These are phyloP conservation scores for Polygonum maritimum DNA, from an alignment of 148 eudicot genomes.

Conservation along the genomic window DNA sequence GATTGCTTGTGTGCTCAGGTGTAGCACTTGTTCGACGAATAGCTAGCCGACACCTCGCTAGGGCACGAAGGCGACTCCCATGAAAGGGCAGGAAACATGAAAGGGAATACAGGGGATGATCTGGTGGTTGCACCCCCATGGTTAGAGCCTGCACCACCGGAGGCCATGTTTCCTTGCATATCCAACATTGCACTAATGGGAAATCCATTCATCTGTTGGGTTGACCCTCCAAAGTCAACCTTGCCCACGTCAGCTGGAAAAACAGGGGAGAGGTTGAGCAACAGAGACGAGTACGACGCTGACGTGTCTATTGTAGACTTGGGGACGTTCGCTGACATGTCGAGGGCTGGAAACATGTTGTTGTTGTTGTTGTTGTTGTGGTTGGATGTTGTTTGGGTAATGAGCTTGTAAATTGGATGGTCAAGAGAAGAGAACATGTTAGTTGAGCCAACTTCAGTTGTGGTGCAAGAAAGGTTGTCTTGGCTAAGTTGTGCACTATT, in stretches of 20 bases:
- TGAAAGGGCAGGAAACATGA: slow-evolving; percentile 37
- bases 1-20: slow-evolving; percentile 1
- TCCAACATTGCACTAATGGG: slow-evolving; percentile 31
- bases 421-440: slow-evolving; percentile 32
- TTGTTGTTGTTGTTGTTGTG: slow-evolving; percentile 15
- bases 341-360: slow-evolving; percentile 32
- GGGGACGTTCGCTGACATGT: slow-evolving; percentile 10
- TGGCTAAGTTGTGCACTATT: slow-evolving; percentile 24
- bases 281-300: slow-evolving; percentile 34
- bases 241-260: slow-evolving; percentile 15
- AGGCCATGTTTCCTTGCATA: slow-evolving; percentile 31
- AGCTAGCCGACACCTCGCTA: slow-evolving; percentile 49
- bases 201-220: slow-evolving; percentile 28
- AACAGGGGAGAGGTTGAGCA: slow-evolving; percentile 34
- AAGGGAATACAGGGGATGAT: slow-evolving; percentile 49
- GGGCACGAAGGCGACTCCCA: slow-evolving; percentile 76
- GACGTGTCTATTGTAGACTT: slow-evolving; percentile 23
- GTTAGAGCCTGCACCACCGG: not conserved
- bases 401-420: slow-evolving; percentile 23
- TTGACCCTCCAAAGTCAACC: slow-evolving; percentile 34
- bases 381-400: slow-evolving; percentile 16
- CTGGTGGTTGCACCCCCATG: slow-evolving; percentile 5
- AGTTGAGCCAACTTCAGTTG: slow-evolving; percentile 28
- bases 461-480: slow-evolving; percentile 44
- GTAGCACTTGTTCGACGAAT: slow-evolving; percentile 42